Percentiles rank a stretch among this genome's conserved stretches.
phyloP scores from a whole-genome alignment of 1,284 basidiomycete genomes.

The Apiotrichum montevideense region DNA sequence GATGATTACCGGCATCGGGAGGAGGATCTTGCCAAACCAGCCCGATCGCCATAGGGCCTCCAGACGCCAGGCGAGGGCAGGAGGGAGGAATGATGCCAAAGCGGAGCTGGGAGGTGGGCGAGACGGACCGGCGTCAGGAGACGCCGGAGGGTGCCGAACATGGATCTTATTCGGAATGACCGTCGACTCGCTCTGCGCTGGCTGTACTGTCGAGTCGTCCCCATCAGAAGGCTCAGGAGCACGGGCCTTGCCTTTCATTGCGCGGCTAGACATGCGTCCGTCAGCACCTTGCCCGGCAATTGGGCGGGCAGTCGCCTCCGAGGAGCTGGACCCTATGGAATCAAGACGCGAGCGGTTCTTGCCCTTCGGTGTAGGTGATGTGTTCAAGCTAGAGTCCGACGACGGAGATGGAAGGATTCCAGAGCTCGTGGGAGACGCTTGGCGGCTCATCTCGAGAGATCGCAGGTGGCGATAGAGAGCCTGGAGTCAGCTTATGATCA shows the following conservation, averaged over 20 bases:
- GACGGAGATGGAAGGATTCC: conserved; percentile 12
- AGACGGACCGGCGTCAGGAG: conserved; percentile 1
- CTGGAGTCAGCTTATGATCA: conserved; percentile 11
- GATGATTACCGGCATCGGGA: conserved; percentile 11
- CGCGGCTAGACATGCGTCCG: neutral
- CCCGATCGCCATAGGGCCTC: conserved; percentile 11
- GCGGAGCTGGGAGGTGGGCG: neutral
- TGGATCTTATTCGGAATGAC: conserved; percentile 7
- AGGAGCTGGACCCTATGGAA: conserved; percentile 3
- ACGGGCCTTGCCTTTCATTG: conserved; percentile 8
- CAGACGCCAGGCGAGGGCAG: conserved; percentile 4
- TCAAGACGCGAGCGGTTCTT: conserved; percentile 3
- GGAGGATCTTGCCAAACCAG: conserved; percentile 4
- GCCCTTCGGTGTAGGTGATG: conserved; percentile 1
- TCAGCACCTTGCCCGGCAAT: neutral
- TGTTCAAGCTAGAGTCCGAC: conserved; percentile 1
- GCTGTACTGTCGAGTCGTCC: conserved; percentile 10
- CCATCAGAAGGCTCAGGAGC: conserved; percentile 2
- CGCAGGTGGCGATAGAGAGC: conserved; percentile 37
- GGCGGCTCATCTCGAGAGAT: conserved; percentile 18
- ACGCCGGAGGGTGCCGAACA: conserved; percentile 1
- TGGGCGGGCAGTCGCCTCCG: conserved; percentile 15
- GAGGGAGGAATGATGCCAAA: conserved; percentile 5
- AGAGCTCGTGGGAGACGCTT: conserved; percentile 26
- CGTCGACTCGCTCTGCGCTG: conserved; percentile 7